Evolutionary conservation across 495 filamentous ascomycete species (phyloP), one percentile per base, ranked within the genome.

Genomic region (Darksidea phi): DNA sequence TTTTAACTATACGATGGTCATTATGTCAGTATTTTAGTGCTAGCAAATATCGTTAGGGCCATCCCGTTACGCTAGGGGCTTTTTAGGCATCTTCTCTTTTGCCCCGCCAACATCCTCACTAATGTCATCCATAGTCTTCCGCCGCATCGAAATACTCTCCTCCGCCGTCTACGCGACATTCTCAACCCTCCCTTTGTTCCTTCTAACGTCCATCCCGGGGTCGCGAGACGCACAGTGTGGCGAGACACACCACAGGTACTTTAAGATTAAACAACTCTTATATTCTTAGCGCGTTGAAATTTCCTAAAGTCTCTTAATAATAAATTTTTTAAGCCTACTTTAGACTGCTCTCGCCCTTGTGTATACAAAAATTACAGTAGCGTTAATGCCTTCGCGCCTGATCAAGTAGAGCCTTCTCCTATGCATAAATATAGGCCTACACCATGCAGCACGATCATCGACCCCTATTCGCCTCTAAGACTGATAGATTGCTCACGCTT

Each of bases 211-310:
- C n/a, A 28, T 58, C 54, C 43, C 54, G 12, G 24, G 43, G 43
- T 58, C 23, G 43, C 24, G 43, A 58, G 54, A 58, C 54, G 32
- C 43, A 34, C 45, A 1, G 1, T 49, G 43, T 48, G 1, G 45
- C 45, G 43, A 58, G 54, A 58, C 43, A 58, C 34, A 12, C 26
- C 38, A 24, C 24, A 36, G 25, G 54, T 58, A 58, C 54, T 58
- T 58, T 32, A 32, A 58, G 42, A 48, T 58, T 25, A 49, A 58
- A 12, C 54, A 41, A 37, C 54, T 58, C n/a, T 48, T 38, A 41
- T 48, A 5, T 58, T 48, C 45, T 56, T 6, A 58, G 54, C 45
- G 43, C 45, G 17, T 36, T 38, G 45, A 37, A 58, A 38, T 48
- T 41, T 38, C 12, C 43, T 48, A 49, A 36, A 48, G 43, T 49